Conservation (phyloP, 2,329 filamentous ascomycete genomes). For the Phialemoniopsis sp. region DNA sequence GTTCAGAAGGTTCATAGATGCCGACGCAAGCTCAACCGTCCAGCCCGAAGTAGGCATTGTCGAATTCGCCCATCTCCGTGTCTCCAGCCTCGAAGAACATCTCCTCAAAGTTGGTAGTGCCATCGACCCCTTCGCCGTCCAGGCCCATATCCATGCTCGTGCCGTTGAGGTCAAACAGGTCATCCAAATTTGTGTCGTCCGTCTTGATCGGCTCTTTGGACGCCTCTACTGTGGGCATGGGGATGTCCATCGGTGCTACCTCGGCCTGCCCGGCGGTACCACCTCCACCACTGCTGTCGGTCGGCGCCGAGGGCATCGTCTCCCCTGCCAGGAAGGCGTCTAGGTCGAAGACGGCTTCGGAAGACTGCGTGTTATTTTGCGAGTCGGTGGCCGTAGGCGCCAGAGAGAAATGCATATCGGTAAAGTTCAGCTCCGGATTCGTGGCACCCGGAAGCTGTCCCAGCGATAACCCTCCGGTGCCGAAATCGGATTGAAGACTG, state of each 20-base stretch:
- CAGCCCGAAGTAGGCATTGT: constrained; percentile 38
- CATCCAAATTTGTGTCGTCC: constrained; percentile 33
- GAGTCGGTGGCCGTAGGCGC: constrained; percentile 29
- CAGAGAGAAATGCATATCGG: constrained; percentile 52
- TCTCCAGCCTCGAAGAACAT: constrained; percentile 41
- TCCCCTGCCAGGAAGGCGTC: constrained; percentile 32
- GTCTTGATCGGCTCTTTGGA: constrained; percentile 3
- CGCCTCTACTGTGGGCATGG: not conserved
- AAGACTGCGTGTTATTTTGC: constrained; percentile 9
- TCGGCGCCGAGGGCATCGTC: constrained; percentile 8
- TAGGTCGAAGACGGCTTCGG: constrained; percentile 40
- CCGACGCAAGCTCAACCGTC: too few species aligned
- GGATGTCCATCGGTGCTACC: not conserved
- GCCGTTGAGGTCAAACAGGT: constrained; percentile 41
- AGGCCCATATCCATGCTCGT: constrained; percentile 31
- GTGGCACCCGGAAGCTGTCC: constrained; percentile 4
- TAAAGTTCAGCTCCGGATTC: constrained; percentile 43
- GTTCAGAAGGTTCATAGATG: too few species aligned
- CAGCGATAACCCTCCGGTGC: constrained; percentile 1
- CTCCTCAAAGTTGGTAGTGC: constrained; percentile 43
- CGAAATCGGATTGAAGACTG: constrained; percentile 7
- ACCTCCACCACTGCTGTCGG: not conserved
- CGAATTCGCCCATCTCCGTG: constrained; percentile 41
- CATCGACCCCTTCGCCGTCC: constrained; percentile 25
- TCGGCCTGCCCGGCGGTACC: not conserved